Base-by-base conservation (phyloP, 371 early-diverging fungal species). In the Rhizomucor pusillus region DNA sequence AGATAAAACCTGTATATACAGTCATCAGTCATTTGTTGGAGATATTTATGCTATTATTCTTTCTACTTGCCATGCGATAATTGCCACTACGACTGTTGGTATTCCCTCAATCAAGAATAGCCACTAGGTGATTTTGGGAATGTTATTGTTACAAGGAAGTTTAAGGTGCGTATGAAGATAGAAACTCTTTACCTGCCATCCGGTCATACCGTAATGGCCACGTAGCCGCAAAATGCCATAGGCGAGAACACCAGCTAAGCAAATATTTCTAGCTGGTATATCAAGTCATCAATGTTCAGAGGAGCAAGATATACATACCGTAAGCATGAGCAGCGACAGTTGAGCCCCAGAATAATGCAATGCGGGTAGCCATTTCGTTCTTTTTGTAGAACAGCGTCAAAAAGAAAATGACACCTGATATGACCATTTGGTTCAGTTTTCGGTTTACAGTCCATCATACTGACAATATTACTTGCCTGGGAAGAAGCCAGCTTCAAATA, bases 81-180 rank as follows among this genome's bases (percentile, higher is more conserved):
- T 22, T 3, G 69, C 73, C 14, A 77, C 60, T 14, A 70, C 0
- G 14, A 77, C 65, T 5, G 78, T 74, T 1, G 78, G 78, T n/a
- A 77, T 50, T n/a, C 78, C 78, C 57, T 77, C 78, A 19, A 77
- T 69, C 5, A 77, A 23, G 46, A 77, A 77, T 9, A 77, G 37
- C 78, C 78, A 77, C 60, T 67, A 36, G 1, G 22, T 16, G 5
- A 3, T 35, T n/a, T 20, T 40, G 14, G 45, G 18, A 7, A 1
- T 6, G 24, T n/a, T 16, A 5, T 13, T n/a, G 19, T 11, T 18
- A 20, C 22, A n/a, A 50, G 5, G 14, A 1, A 29, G 3, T 12
- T 7, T 25, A 9, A 29, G 12, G 34, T 47, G 24, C 50, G 35
- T 22, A 35, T 50, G 50, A 33, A 23, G 10, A 23, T 9, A 37